Percentiles rank a stretch among this genome's conserved stretches.
These are phyloP conservation scores for Solanum pinnatisectum DNA, from an alignment of 257 asterid genomes.

Conservation along the genomic window DNA sequence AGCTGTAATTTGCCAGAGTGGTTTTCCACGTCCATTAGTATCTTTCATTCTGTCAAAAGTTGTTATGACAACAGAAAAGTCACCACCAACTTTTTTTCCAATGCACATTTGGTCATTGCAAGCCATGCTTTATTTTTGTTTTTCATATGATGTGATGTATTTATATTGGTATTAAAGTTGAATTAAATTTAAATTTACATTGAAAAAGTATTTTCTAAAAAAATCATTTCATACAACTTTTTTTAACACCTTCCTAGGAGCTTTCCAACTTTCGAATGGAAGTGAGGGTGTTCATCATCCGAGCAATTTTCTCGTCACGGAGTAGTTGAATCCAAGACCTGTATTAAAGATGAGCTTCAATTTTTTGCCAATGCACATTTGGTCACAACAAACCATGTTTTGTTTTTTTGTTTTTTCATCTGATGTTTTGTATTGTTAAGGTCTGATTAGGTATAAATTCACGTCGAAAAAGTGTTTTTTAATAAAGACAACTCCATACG, in stretches of 20 bases:
- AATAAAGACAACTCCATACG: background rate
- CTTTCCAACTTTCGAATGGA: too few species aligned
- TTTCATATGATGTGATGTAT: background rate
- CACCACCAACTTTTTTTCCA: background rate
- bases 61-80: background rate
- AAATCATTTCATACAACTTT: rapidly evolving
- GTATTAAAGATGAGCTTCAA: background rate
- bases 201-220: rapidly evolving
- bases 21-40: background rate
- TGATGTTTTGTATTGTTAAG: background rate
- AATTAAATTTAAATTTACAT: background rate
- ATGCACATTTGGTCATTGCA: background rate
- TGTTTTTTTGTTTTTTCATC: background rate
- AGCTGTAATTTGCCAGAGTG: background rate
- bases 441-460: background rate
- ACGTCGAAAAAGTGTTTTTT: rapidly evolving
- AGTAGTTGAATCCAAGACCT: background rate
- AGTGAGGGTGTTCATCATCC: too few species aligned
- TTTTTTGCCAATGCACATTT: background rate
- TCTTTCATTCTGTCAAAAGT: background rate
- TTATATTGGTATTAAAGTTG: rapidly evolving
- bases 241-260: too few species aligned
- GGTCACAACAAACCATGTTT: background rate
- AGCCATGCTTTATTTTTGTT: background rate
- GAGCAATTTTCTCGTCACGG: too few species aligned